Base-by-base conservation (phyloP, 805 yeast genomes). In the Jamesozyma rosinii region DNA sequence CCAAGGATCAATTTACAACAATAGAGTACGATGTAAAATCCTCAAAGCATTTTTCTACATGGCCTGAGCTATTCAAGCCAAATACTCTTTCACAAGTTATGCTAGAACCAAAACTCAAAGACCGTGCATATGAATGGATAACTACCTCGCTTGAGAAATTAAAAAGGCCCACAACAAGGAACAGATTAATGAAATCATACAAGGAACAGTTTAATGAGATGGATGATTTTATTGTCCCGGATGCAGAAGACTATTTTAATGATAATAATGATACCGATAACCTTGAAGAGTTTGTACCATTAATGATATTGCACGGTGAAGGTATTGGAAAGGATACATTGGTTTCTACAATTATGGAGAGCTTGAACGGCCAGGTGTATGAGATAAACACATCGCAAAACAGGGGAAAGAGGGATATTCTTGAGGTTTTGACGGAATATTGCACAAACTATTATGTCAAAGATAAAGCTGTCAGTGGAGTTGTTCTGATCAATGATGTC, bases 401-500 rank as follows among this genome's bases (percentile, higher is more conserved):
- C 27, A 69, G 97, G 55, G 75, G 87, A 1, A 76, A 81, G 38
- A 83, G 77, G 57, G 90, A 84, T 47, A 71, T 90, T 13, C 65
- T 70, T 41, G 74, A 77, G 21, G 75, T 69, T 24, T 67, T 90
- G 32, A 79, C 74, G 39, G 97, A 94, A 54, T 74, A 88, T 42
- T 79, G 90, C 44, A 89, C 95, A 3, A 83, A 95, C 0, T 87
- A 86, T 46, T 66, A 83, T 38, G 89, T 90, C 1, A 85, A 81
- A 49, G 67, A 67, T 39, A 54, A 54, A 34, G 51, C 51, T 13
- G 50, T 58, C n/a, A 71, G 76, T 45, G 88, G 90, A 6, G 66
- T 87, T 5, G 79, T 92, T 3, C 61, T 92, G 29, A 69, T 90
- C 44, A 95, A 89, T 52, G 96, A 90, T 53, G 89, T 84, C 34